These are phyloP conservation scores for Stagonosporopsis tanaceti DNA, from an alignment of 2,329 filamentous ascomycete species.

Conservation along the genomic window DNA sequence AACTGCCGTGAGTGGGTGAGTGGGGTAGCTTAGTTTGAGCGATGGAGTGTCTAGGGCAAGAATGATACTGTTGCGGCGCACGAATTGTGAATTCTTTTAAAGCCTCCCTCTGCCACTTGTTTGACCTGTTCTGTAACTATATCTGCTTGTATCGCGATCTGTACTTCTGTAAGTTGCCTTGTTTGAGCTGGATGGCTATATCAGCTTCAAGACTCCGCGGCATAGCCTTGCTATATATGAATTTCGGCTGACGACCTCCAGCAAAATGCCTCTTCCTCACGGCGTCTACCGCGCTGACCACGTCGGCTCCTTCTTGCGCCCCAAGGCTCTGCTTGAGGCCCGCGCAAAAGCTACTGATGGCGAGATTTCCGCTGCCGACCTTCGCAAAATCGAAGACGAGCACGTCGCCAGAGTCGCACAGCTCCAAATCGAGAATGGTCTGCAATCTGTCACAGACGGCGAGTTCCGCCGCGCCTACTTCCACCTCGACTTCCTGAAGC, in stretches of 20 bases:
- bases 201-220: background rate
- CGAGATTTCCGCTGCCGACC: conserved; percentile 53
- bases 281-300: conserved; percentile 61
- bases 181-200: background rate
- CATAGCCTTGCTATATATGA: background rate
- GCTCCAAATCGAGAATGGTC: conserved; percentile 59
- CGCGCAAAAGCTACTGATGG: conserved; percentile 58
- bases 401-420: conserved; percentile 59
- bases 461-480: conserved; percentile 66
- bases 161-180: conserved; percentile 1
- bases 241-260: conserved; percentile 1
- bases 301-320: conserved; percentile 64
- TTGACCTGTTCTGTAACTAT: background rate
- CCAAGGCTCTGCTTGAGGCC: conserved; percentile 58
- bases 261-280: conserved; percentile 48
- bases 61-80: conserved; percentile 10
- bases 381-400: conserved; percentile 61
- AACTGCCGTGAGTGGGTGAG: conserved; percentile 45
- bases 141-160: background rate
- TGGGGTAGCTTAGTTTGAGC: conserved; percentile 41
- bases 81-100: conserved; percentile 5
- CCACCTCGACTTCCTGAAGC: conserved; percentile 66
- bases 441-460: conserved; percentile 63
- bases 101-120: background rate
- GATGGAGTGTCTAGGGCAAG: conserved; percentile 10